A percentile compares a stretch with the other conserved stretches of the same genome.
phyloP scores from a whole-genome alignment of 495 filamentous ascomycete genomes.

The Penicillium herquei region DNA sequence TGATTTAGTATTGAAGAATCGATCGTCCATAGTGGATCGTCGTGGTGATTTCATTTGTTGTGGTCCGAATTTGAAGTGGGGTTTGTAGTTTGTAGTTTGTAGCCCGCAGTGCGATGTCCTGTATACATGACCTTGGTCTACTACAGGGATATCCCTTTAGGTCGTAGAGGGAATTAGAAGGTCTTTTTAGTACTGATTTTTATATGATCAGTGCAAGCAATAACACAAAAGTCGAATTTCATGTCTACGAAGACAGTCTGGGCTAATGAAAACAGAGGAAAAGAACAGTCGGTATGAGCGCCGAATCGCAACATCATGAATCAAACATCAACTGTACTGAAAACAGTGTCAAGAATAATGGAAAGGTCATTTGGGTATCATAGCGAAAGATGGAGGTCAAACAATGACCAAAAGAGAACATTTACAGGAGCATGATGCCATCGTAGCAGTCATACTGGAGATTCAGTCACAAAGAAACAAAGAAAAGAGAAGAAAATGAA shows the following conservation, averaged over 20 bases:
- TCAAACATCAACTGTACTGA: constrained; percentile 2
- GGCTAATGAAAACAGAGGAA: neutral
- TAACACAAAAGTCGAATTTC: neutral
- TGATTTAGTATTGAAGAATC: neutral
- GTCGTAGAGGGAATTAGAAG: neutral
- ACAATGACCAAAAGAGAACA: constrained; percentile 8
- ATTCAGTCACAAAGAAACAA: constrained; percentile 2
- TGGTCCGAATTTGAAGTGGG: constrained; percentile 2
- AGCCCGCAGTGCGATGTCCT: neutral
- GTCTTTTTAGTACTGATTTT: neutral
- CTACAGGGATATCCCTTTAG: too few relatives aligned
- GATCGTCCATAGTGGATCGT: neutral
- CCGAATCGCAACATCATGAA: neutral
- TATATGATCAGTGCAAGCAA: neutral
- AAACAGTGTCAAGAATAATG: neutral
- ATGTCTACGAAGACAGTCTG: too few relatives aligned
- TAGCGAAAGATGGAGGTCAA: constrained; percentile 11
- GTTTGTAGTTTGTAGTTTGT: neutral
- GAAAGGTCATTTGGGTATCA: constrained; percentile 25
- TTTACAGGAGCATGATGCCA: constrained; percentile 11
- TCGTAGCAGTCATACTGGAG: constrained; percentile 12
- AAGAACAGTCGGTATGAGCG: neutral
- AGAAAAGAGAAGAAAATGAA: neutral
- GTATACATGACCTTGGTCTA: too few relatives aligned
- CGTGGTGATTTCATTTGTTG: constrained; percentile 9